These are phyloP conservation scores for Priceomyces castillae DNA, from an alignment of 805 yeast genomes.

Conservation along the genomic window DNA sequence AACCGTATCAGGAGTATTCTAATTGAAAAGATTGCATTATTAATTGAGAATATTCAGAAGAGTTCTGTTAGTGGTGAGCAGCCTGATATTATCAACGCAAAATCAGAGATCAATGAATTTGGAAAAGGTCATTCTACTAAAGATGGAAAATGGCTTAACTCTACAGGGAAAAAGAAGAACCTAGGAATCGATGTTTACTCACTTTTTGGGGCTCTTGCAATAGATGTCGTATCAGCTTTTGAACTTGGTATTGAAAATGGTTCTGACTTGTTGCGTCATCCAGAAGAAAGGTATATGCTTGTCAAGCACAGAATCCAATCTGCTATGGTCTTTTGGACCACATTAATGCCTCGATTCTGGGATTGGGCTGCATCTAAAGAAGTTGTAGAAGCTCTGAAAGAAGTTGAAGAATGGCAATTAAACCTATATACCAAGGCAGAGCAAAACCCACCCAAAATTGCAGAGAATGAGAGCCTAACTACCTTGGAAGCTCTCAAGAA, in stretches of 20 bases:
- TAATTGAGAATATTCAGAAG: slow-evolving; percentile 24
- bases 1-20: slow-evolving; percentile 27
- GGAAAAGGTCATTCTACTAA: slow-evolving; percentile 31
- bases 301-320: slow-evolving; percentile 49
- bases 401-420: slow-evolving; percentile 48
- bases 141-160: slow-evolving; percentile 31
- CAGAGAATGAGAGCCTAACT: slow-evolving; percentile 19
- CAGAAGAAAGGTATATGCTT: slow-evolving; percentile 36
- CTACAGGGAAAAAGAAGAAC: slow-evolving; percentile 17
- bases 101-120: slow-evolving; percentile 27
- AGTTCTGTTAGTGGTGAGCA: slow-evolving; percentile 28
- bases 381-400: slow-evolving; percentile 35
- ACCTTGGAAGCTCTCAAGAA: slow-evolving; percentile 35
- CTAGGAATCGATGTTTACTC: slow-evolving; percentile 54
- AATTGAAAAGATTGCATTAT: slow-evolving; percentile 24
- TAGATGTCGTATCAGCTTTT: slow-evolving; percentile 65
- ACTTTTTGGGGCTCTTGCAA: slow-evolving; percentile 67
- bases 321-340: slow-evolving; percentile 64
- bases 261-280: slow-evolving; percentile 42
- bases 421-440: slow-evolving; percentile 34
- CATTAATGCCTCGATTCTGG: slow-evolving; percentile 56
- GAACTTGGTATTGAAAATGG: slow-evolving; percentile 54
- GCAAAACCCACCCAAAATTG: slow-evolving; percentile 21
- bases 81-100: slow-evolving; percentile 36
- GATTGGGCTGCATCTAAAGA: slow-evolving; percentile 43